These are phyloP conservation scores for Eucalyptus brandiana DNA, from an alignment of 345 rosid genomes.

Conservation along the genomic window DNA sequence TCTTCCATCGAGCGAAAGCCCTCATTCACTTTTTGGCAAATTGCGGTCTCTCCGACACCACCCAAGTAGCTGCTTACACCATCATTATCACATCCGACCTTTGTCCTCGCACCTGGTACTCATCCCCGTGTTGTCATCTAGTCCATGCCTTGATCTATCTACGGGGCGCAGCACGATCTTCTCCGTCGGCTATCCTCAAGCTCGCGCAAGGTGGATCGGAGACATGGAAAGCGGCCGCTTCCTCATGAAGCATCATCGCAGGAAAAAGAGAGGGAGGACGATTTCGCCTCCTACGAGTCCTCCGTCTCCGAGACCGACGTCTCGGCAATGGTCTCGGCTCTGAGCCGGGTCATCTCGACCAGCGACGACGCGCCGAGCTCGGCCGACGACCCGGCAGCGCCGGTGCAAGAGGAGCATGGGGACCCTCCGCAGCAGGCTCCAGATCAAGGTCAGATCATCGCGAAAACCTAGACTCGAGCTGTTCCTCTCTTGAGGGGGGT, in stretches of 20 bases:
- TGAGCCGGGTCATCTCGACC: constrained; percentile 43
- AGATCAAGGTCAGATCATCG: neutral
- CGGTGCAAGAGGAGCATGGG: neutral
- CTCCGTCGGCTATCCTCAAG: neutral
- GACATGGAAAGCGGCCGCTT: constrained; percentile 12
- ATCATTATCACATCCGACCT: neutral
- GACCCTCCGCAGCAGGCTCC: neutral
- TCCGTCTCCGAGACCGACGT: constrained; percentile 59
- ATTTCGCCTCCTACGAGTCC: constrained; percentile 8
- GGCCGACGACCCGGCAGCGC: neutral
- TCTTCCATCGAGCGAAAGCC: neutral
- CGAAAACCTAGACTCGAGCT: neutral
- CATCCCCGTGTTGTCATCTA: neutral
- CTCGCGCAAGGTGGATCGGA: constrained; percentile 20
- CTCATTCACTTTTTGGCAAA: neutral
- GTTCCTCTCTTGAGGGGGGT: neutral
- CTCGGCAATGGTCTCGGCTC: constrained; percentile 80
- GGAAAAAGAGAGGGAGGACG: neutral
- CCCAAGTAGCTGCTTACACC: neutral
- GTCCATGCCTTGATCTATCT: neutral
- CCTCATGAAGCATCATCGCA: constrained; percentile 19
- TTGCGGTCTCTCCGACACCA: neutral
- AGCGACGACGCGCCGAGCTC: neutral
- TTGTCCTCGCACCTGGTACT: neutral
- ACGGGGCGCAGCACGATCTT: neutral